phyloP scores from a whole-genome alignment of 2,329 filamentous ascomycete genomes.

The Calonectria fujianensis region DNA sequence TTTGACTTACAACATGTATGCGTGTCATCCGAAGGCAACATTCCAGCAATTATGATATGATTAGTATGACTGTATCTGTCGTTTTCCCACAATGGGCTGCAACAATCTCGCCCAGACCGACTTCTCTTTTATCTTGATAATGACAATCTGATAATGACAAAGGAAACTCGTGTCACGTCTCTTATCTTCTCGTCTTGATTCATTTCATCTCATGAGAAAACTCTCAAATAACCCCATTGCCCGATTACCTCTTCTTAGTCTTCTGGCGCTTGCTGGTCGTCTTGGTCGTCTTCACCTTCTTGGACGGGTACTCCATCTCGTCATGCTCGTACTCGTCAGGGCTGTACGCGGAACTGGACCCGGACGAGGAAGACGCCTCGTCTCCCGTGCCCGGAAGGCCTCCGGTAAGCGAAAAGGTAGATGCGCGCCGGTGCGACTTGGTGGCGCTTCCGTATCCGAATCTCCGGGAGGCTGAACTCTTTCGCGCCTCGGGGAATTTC shows the following conservation, averaged over 20 bases:
- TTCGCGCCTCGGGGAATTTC: constrained; percentile 61
- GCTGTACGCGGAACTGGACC: constrained; percentile 47
- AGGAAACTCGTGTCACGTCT: constrained; percentile 14
- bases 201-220: background rate
- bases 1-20: constrained; percentile 7
- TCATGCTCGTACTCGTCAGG: constrained; percentile 55
- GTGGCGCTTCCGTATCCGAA: constrained; percentile 57
- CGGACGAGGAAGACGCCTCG: constrained; percentile 41
- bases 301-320: constrained; percentile 56
- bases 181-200: background rate
- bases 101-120: background rate
- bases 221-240: too few relatives aligned
- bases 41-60: constrained; percentile 8
- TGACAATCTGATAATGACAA: constrained; percentile 4
- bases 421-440: constrained; percentile 57
- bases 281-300: constrained; percentile 54
- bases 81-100: background rate
- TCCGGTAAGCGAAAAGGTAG: constrained; percentile 53
- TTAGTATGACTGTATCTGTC: constrained; percentile 4
- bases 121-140: background rate
- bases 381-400: constrained; percentile 41
- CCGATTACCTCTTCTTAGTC: constrained; percentile 47
- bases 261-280: constrained; percentile 49
- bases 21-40: background rate
- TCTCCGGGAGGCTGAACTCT: constrained; percentile 61